Evolutionary conservation across 2,329 filamentous ascomycete genomes (phyloP).

Genomic region (Penicillium sp.): DNA sequence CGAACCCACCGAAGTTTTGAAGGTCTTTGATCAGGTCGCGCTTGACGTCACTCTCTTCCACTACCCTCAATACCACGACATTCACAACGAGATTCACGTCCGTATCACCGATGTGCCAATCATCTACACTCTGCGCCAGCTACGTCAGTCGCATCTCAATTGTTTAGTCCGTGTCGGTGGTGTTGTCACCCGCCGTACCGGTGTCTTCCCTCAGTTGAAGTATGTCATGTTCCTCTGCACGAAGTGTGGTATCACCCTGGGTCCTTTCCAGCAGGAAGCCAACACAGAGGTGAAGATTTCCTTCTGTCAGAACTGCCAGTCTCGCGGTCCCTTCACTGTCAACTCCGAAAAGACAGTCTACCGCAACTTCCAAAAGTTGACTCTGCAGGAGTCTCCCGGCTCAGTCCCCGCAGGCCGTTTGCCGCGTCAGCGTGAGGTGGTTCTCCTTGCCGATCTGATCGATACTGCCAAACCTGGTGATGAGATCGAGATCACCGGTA

Average conservation of each 20-base stretch:
- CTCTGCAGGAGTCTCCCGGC: slow-evolving; percentile 93
- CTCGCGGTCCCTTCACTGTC: slow-evolving; percentile 87
- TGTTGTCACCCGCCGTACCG: slow-evolving; percentile 89
- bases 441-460: slow-evolving; percentile 95
- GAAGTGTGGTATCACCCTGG: slow-evolving; percentile 88
- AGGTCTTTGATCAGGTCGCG: slow-evolving; percentile 93
- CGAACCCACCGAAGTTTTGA: slow-evolving; percentile 89
- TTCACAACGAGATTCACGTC: slow-evolving; percentile 96
- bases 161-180: slow-evolving; percentile 92
- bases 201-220: slow-evolving; percentile 96
- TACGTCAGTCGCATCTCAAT: slow-evolving; percentile 94
- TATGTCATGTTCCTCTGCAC: slow-evolving; percentile 98
- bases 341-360: slow-evolving; percentile 99
- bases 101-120: slow-evolving; percentile 94
- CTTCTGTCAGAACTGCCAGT: slow-evolving; percentile 96
- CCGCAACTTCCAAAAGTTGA: slow-evolving; percentile 97
- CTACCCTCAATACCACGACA: slow-evolving; percentile 96
- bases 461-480: slow-evolving; percentile 96
- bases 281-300: slow-evolving; percentile 95
- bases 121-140: slow-evolving; percentile 89
- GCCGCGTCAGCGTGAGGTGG: slow-evolving; percentile 89
- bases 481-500: slow-evolving; percentile 94
- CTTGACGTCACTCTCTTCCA: slow-evolving; percentile 95
- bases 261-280: slow-evolving; percentile 96
- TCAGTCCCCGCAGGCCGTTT: slow-evolving; percentile 95